Evolutionary conservation across 371 early-diverging fungal genomes (phyloP).

Genomic region (Rhizomucor pusillus): DNA sequence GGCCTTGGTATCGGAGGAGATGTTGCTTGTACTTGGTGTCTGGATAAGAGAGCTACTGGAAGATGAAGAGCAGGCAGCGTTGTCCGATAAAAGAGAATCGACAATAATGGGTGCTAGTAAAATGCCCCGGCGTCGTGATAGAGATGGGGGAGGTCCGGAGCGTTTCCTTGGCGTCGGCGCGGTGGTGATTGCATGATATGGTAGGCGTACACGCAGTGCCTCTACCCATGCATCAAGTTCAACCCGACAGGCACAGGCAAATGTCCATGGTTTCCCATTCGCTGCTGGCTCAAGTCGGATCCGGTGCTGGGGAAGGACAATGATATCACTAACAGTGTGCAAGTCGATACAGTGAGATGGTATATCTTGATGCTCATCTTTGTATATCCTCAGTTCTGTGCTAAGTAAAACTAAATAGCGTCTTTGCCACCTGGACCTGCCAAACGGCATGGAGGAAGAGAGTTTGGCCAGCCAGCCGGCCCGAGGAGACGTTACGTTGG

Average conservation of each 20-base stretch:
- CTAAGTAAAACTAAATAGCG: constrained; percentile 31
- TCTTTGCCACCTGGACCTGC: constrained; percentile 22
- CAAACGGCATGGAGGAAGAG: neutral
- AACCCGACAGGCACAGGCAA: constrained; percentile 20
- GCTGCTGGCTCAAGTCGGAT: constrained; percentile 25
- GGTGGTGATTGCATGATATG: neutral
- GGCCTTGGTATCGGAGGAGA: neutral
- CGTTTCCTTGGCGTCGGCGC: neutral
- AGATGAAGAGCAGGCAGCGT: neutral
- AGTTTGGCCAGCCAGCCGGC: constrained; percentile 7
- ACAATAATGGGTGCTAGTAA: constrained; percentile 1
- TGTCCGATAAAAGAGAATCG: neutral
- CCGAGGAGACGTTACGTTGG: constrained; percentile 15
- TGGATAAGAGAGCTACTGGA: neutral
- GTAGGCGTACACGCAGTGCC: neutral
- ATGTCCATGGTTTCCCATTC: constrained; percentile 18
- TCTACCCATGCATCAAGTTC: constrained; percentile 23
- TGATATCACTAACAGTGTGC: constrained; percentile 15
- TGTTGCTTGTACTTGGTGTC: neutral
- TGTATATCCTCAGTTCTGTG: constrained; percentile 34
- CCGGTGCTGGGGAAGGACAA: constrained; percentile 5
- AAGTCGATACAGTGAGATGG: constrained; percentile 23
- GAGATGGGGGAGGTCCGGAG: neutral
- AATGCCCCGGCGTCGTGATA: constrained; percentile 8
- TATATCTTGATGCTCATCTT: constrained; percentile 24